phyloP scores from a whole-genome alignment of 116 monocot genomes.

The Zostera marina region DNA sequence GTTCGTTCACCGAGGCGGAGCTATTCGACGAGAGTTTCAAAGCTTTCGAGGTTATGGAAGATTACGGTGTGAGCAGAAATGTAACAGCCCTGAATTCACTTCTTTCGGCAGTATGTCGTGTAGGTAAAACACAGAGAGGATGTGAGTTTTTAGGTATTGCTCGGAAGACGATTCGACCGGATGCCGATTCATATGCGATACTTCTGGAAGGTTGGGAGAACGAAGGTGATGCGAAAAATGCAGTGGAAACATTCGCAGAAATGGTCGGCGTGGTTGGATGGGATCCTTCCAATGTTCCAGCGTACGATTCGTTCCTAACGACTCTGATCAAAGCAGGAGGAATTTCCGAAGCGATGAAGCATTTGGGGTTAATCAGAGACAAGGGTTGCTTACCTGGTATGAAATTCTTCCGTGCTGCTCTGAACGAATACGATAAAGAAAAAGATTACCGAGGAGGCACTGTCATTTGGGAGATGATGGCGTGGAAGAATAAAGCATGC shows the following conservation, averaged over 20 bases:
- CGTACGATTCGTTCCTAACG: constrained; percentile 51
- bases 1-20: constrained; percentile 20
- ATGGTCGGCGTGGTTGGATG: constrained; percentile 40
- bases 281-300: constrained; percentile 27
- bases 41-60: constrained; percentile 24
- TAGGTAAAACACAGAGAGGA: constrained; percentile 13
- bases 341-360: constrained; percentile 20
- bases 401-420: constrained; percentile 35
- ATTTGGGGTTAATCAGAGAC: constrained; percentile 15
- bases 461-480: constrained; percentile 28
- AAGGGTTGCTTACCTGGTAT: constrained; percentile 35
- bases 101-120: constrained; percentile 45
- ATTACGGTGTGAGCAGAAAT: constrained; percentile 23
- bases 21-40: constrained; percentile 15
- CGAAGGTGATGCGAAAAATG: constrained; percentile 15
- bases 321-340: constrained; percentile 11
- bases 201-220: constrained; percentile 61
- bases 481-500: constrained; percentile 15
- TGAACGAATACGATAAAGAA: constrained; percentile 12
- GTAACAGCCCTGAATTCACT: constrained; percentile 54
- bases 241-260: constrained; percentile 30
- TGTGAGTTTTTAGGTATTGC: constrained; percentile 8
- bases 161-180: constrained; percentile 11
- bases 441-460: constrained; percentile 14
- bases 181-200: constrained; percentile 50